Percentiles rank a stretch among this genome's conserved stretches.
phyloP scores from a whole-genome alignment of 768 basidiomycete species.

The Suillus weaverae region DNA sequence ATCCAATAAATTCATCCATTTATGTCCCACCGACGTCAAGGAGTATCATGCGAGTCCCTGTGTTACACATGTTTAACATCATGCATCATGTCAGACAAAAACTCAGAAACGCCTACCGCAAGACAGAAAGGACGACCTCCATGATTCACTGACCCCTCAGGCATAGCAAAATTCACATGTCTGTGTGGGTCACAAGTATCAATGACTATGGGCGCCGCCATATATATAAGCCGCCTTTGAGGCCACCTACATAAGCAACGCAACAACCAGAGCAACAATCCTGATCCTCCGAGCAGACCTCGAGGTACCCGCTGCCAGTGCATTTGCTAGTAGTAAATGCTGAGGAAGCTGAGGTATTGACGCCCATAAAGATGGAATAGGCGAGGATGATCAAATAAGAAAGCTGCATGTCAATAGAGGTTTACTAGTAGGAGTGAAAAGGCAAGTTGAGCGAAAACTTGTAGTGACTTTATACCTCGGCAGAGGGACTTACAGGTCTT shows the following conservation, averaged over 20 bases:
- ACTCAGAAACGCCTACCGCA: too few species aligned
- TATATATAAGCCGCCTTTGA: not conserved
- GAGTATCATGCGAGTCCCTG: too few species aligned
- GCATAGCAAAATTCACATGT: not conserved
- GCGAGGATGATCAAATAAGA: not conserved
- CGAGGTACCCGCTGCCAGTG: not conserved
- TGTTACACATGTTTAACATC: too few species aligned
- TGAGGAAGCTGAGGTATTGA: not conserved
- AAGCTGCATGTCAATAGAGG: not conserved
- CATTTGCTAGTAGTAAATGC: not conserved
- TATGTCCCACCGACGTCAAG: too few species aligned
- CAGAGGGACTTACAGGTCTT: not conserved
- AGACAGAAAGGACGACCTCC: too few species aligned
- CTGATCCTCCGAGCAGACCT: not conserved
- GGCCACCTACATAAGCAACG: not conserved
- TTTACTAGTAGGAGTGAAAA: not conserved
- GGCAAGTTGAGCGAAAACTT: not conserved
- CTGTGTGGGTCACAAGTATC: not conserved
- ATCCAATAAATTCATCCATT: too few species aligned
- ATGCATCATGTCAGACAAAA: too few species aligned
- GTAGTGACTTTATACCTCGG: not conserved
- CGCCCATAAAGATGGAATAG: not conserved
- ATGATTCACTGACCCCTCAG: too few species aligned
- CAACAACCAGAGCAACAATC: not conserved
- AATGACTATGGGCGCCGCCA: too few species aligned